phyloP scores from a whole-genome alignment of 768 basidiomycete species.

The Xerocomus brunneocitrinus region DNA sequence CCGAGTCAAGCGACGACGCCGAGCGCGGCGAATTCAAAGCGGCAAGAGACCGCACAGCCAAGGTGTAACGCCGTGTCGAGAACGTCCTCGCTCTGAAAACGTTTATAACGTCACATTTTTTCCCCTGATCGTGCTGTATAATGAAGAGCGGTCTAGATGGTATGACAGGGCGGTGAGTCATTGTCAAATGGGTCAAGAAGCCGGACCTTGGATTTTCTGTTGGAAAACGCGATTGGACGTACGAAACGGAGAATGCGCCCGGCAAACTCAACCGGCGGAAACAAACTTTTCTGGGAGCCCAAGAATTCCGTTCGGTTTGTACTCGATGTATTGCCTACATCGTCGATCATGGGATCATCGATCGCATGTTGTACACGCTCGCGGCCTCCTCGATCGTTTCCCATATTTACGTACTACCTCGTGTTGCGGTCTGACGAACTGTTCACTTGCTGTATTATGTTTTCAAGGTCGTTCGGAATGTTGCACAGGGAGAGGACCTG shows the following conservation, averaged over 20 bases:
- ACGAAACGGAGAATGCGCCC: too few species aligned
- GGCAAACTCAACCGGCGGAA: too few species aligned
- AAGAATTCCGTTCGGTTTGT: background rate
- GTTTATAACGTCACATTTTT: background rate
- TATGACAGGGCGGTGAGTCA: too few species aligned
- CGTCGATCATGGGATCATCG: constrained; percentile 1
- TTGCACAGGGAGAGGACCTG: too few species aligned
- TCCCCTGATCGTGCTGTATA: background rate
- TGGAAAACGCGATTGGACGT: too few species aligned
- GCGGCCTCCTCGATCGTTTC: background rate
- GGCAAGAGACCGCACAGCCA: background rate
- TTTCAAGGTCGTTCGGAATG: background rate
- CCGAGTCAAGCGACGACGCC: background rate
- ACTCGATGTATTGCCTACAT: background rate
- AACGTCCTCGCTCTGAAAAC: background rate
- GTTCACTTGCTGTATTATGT: background rate
- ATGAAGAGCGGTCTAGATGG: too few species aligned
- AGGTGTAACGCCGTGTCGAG: background rate
- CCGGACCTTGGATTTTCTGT: too few species aligned
- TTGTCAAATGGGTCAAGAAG: too few species aligned
- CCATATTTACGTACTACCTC: background rate
- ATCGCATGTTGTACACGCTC: background rate
- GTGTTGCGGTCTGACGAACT: background rate
- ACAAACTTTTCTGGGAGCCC: too few species aligned
- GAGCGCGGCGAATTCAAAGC: background rate